A percentile compares a stretch with the other conserved stretches of the same genome.
Conservation (phyloP, 805 yeast species). For the Nakazawaea molendinolei region DNA sequence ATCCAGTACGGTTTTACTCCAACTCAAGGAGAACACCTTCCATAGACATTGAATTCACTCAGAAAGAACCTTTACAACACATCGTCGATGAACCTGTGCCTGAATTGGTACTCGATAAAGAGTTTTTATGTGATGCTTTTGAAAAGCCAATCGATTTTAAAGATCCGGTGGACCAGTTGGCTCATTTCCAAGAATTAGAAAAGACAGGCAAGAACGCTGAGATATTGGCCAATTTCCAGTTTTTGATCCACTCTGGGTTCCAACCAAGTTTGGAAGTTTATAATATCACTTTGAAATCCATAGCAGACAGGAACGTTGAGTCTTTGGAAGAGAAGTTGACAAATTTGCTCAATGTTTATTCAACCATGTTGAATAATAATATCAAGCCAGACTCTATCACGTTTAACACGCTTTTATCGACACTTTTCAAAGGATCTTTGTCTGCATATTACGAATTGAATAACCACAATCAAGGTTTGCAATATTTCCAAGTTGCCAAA, state of each 20-base stretch:
- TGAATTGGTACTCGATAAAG: background rate
- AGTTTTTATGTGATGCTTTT: background rate
- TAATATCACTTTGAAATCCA: constrained; percentile 49
- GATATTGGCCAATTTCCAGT: constrained; percentile 24
- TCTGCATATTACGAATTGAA: constrained; percentile 27
- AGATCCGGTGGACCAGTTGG: constrained; percentile 13
- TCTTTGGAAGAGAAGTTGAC: constrained; percentile 57
- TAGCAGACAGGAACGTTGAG: constrained; percentile 44
- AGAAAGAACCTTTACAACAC: background rate
- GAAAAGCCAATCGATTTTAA: constrained; percentile 4
- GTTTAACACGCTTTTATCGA: constrained; percentile 43
- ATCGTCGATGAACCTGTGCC: background rate
- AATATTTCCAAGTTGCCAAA: constrained; percentile 42
- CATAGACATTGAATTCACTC: too few relatives aligned
- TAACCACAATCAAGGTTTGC: constrained; percentile 34
- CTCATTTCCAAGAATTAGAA: constrained; percentile 19
- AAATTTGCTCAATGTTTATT: constrained; percentile 57
- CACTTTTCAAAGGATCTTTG: constrained; percentile 45
- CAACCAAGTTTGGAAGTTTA: constrained; percentile 48
- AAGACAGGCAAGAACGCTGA: constrained; percentile 23
- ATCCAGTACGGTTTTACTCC: background rate
- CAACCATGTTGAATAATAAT: constrained; percentile 49
- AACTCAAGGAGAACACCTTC: too few relatives aligned
- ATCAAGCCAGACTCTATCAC: constrained; percentile 52
- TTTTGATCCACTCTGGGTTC: constrained; percentile 25